These are phyloP conservation scores for Exophiala bonariae DNA, from an alignment of 2,329 filamentous ascomycete genomes.

Conservation along the genomic window DNA sequence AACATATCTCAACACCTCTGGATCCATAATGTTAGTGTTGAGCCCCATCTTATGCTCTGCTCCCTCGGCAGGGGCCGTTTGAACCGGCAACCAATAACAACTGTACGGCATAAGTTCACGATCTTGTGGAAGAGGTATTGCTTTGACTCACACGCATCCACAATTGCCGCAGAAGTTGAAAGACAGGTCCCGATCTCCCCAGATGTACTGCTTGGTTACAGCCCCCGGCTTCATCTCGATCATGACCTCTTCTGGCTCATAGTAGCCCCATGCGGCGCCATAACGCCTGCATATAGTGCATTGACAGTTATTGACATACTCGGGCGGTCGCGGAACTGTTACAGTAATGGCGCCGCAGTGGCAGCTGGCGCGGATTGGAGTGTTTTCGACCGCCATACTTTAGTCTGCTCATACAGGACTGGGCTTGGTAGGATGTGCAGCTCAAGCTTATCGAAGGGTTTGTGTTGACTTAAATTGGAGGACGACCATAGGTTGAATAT, in stretches of 20 bases:
- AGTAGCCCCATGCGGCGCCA: constrained; percentile 34
- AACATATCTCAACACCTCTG: constrained; percentile 9
- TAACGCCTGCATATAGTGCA: constrained; percentile 34
- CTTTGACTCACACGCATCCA: constrained; percentile 19
- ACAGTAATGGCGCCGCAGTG: constrained; percentile 31
- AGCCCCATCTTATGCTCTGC: constrained; percentile 9
- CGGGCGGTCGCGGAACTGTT: constrained; percentile 28
- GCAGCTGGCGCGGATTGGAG: constrained; percentile 22
- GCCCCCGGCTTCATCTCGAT: constrained; percentile 20
- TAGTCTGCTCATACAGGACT: no score
- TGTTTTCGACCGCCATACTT: no score
- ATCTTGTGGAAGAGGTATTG: not conserved
- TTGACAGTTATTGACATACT: constrained; percentile 29
- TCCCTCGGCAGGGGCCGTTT: constrained; percentile 1
- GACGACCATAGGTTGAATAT: no score
- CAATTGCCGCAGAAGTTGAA: constrained; percentile 22
- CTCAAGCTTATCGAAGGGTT: no score
- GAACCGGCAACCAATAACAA: constrained; percentile 8
- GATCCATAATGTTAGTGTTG: constrained; percentile 13
- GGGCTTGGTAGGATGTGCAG: no score
- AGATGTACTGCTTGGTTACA: constrained; percentile 13
- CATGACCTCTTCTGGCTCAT: constrained; percentile 29
- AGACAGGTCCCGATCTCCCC: constrained; percentile 17
- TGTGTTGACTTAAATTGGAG: no score
- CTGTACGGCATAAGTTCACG: constrained; percentile 1